Conservation (phyloP, 164 flowering plant species). For the Vitis cinerea region DNA sequence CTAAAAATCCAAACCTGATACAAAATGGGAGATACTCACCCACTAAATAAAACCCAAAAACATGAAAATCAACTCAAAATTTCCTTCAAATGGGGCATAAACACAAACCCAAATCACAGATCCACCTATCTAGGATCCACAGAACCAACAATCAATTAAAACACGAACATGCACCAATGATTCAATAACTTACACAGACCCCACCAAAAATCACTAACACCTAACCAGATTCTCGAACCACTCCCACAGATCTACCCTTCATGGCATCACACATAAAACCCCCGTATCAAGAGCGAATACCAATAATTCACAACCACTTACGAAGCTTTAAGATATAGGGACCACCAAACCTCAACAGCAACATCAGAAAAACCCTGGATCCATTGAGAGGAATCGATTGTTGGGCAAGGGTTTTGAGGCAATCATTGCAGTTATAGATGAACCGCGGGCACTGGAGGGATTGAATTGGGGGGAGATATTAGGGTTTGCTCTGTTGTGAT, state of each 20-base stretch:
- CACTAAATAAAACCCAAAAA: not conserved
- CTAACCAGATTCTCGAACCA: not conserved
- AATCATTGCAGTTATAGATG: no score
- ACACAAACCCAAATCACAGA: not conserved
- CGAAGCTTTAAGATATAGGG: not conserved
- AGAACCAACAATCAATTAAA: not conserved
- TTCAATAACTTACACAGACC: not conserved
- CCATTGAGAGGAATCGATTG: no score
- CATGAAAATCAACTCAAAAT: not conserved
- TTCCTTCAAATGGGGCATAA: not conserved
- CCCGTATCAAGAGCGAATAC: not conserved
- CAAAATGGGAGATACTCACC: not conserved
- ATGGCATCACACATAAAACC: not conserved
- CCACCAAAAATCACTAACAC: conserved; percentile 1
- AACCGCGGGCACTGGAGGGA: no score
- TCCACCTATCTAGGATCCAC: not conserved
- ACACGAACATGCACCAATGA: not conserved
- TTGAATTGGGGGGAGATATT: no score
- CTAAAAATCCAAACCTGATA: not conserved
- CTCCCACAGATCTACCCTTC: not conserved
- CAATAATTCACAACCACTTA: not conserved
- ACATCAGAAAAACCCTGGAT: not conserved
- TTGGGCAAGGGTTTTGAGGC: no score
- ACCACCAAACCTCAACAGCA: not conserved
- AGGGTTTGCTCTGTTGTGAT: no score